These are phyloP conservation scores for Bromus sterilis DNA, from an alignment of 176 grass and related monocot species.

Conservation along the genomic window DNA sequence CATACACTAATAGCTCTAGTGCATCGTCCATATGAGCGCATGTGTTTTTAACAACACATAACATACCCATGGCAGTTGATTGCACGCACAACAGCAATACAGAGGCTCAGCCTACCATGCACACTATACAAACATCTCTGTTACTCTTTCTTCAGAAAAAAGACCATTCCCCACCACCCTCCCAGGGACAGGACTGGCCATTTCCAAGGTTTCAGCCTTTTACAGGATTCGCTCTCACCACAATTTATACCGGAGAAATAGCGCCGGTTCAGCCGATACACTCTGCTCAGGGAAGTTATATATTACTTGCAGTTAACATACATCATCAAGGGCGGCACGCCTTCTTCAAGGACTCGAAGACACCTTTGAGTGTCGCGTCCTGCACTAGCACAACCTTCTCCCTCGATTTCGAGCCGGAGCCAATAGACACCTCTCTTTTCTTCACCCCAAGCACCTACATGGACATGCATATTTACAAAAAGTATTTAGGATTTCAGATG, in stretches of 20 bases:
- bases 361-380: constrained; percentile 49
- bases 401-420: constrained; percentile 87
- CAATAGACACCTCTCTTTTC: constrained; percentile 84
- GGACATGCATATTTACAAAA: background rate
- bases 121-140: background rate
- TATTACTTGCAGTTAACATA: background rate
- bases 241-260: background rate
- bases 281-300: background rate
- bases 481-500: background rate
- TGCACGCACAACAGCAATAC: background rate
- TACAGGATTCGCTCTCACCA: rapidly evolving
- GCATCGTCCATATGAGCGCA: too few species aligned
- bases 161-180: background rate
- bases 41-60: too few species aligned
- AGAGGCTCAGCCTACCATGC: background rate
- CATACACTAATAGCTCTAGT: too few species aligned
- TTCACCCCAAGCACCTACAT: constrained; percentile 75
- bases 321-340: constrained; percentile 43
- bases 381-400: constrained; percentile 84
- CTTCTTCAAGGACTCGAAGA: constrained; percentile 73
- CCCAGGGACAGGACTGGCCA: background rate
- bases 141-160: background rate
- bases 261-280: background rate
- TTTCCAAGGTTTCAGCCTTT: background rate
- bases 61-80: too few species aligned